Conservation (phyloP, 306 rosid species). For the Ochetophila trinervis region DNA sequence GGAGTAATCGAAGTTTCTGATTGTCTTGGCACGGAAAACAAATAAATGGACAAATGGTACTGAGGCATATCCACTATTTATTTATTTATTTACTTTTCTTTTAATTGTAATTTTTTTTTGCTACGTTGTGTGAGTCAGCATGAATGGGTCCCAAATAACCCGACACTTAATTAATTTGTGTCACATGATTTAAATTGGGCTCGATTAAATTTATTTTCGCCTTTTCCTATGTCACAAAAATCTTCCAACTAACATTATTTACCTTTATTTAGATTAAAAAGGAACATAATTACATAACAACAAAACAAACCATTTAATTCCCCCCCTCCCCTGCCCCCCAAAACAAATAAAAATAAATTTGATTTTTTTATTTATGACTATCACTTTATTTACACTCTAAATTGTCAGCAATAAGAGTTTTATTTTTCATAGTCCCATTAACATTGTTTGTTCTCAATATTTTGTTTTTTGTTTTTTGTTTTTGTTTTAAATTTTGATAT, state of each 20-base stretch:
- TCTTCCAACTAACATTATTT: background rate
- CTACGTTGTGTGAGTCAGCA: slow-evolving; percentile 36
- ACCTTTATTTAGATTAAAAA: slow-evolving; percentile 4
- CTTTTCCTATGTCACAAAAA: background rate
- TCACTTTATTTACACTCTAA: no score
- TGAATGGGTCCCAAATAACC: slow-evolving; percentile 22
- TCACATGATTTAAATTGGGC: background rate
- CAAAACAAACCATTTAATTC: no score
- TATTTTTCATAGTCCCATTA: no score
- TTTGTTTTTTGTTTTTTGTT: no score
- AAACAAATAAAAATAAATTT: no score
- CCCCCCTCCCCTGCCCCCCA: no score
- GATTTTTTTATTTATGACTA: no score
- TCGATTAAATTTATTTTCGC: background rate
- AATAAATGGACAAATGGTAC: slow-evolving; percentile 25
- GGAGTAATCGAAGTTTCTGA: slow-evolving; percentile 36
- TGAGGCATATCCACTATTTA: background rate
- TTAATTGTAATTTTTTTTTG: slow-evolving; percentile 23
- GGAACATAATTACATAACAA: background rate
- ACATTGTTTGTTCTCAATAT: no score
- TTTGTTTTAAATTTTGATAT: no score
- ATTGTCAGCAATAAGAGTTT: no score
- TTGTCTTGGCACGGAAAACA: slow-evolving; percentile 30
- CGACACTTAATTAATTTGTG: background rate
- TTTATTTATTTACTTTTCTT: no score